Percentiles rank a stretch among this genome's conserved stretches.
Evolutionary conservation across 805 yeast genomes (phyloP).

Genomic region (Nakazawaea siamensis): DNA sequence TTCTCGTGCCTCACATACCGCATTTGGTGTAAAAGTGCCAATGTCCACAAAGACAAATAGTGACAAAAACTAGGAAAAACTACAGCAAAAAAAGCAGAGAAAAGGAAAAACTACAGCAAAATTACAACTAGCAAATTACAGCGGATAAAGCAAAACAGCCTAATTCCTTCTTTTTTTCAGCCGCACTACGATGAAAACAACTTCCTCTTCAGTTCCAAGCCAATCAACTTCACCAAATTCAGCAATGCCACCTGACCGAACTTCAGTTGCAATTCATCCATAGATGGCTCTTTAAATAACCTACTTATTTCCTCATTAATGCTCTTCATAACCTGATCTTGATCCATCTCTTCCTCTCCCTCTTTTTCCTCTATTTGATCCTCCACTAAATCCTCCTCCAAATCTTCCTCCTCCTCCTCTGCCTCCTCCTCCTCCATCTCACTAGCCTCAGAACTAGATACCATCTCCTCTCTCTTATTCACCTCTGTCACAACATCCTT

Average conservation of each 20-base stretch:
- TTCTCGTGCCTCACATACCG: too few species aligned
- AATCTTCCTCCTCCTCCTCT: constrained; percentile 4
- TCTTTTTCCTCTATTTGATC: constrained; percentile 13
- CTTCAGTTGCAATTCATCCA: not conserved
- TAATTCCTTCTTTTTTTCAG: too few species aligned
- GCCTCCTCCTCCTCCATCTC: constrained; percentile 11
- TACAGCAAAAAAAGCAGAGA: too few species aligned
- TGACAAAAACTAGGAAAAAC: too few species aligned
- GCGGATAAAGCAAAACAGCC: too few species aligned
- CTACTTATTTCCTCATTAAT: constrained; percentile 1
- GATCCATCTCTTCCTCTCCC: constrained; percentile 12
- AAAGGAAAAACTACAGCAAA: too few species aligned
- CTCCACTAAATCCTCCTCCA: constrained; percentile 1
- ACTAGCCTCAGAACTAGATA: constrained; percentile 1
- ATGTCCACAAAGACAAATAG: too few species aligned
- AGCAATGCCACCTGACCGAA: constrained; percentile 2
- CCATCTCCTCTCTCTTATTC: not conserved
- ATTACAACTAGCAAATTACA: too few species aligned
- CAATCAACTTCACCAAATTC: constrained; percentile 5
- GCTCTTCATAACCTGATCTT: not conserved
- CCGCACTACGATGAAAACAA: too few species aligned
- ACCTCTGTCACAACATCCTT: too few species aligned
- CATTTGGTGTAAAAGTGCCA: too few species aligned
- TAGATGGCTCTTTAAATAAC: constrained; percentile 5
- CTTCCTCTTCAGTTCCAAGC: constrained; percentile 5